A percentile compares a stretch with the other conserved stretches of the same genome.
These are phyloP conservation scores for Carpinus viminea DNA, from an alignment of 306 rosid genomes.

Conservation along the genomic window DNA sequence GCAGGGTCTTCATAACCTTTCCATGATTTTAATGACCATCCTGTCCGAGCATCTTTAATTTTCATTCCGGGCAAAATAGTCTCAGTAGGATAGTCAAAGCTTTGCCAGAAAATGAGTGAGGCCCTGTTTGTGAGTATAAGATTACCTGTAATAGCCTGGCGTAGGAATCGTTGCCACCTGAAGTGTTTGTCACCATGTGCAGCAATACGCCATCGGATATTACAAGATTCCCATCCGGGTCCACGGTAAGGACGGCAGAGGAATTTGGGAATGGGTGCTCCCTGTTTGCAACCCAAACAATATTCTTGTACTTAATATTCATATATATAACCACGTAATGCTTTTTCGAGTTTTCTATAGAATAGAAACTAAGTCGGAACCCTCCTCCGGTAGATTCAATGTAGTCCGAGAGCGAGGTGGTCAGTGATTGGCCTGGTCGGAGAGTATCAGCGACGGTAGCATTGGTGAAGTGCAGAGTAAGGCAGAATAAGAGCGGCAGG, in stretches of 20 bases:
- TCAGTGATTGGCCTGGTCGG: not conserved
- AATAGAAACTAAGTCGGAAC: not conserved
- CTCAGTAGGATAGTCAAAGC: not conserved
- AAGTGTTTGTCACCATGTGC: not conserved
- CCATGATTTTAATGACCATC: not conserved
- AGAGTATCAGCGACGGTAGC: not conserved
- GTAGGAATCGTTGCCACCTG: not conserved
- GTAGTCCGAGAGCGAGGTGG: not conserved
- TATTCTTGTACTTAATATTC: too few relatives aligned
- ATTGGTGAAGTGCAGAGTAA: not conserved
- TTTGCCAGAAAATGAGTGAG: not conserved
- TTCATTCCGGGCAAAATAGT: conserved; percentile 2
- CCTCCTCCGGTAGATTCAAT: not conserved
- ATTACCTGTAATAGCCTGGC: conserved; percentile 4
- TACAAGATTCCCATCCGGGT: not conserved
- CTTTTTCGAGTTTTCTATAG: too few relatives aligned
- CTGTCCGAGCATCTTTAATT: not conserved
- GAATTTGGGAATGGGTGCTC: not conserved
- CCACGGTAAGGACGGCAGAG: not conserved
- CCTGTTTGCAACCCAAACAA: not conserved
- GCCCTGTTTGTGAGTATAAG: not conserved
- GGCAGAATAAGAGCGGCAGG: not conserved
- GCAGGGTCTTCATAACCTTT: not conserved
- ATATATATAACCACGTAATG: too few relatives aligned
- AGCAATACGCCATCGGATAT: not conserved